phyloP scores from a whole-genome alignment of 208 protist genomes.

The Crithidia fasciculata region DNA sequence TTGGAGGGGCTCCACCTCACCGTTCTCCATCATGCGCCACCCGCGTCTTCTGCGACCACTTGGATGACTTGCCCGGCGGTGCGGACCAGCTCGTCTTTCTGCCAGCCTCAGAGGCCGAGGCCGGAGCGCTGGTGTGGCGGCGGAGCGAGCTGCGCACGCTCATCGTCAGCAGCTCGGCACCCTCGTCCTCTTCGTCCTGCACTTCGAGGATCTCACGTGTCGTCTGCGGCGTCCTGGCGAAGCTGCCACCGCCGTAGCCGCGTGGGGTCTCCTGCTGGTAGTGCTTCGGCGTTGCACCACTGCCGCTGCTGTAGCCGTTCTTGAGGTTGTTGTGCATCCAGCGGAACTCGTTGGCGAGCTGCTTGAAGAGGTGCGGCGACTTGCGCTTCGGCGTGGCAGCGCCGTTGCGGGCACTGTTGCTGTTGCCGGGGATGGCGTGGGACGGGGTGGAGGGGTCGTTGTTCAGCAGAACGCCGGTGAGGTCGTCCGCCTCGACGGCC shows the following conservation, averaged over 20 bases:
- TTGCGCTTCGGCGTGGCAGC: slow-evolving; percentile 16
- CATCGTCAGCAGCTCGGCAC: not conserved
- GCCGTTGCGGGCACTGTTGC: not conserved
- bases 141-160: slow-evolving; percentile 28
- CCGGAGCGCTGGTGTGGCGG: not conserved
- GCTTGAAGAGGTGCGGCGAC: slow-evolving; percentile 19
- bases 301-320: not conserved
- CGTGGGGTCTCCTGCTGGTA: slow-evolving; percentile 6
- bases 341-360: slow-evolving; percentile 24
- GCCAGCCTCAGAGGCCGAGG: not conserved
- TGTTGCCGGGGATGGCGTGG: not conserved
- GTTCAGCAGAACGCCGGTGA: not conserved
- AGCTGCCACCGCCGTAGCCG: not conserved
- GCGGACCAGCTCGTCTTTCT: not conserved
- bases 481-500: not conserved
- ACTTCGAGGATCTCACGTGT: not conserved
- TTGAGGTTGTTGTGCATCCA: slow-evolving; percentile 34
- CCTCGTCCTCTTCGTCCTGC: not conserved
- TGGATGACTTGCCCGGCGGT: not conserved
- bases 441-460: not conserved
- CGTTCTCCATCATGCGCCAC: slow-evolving; percentile 14
- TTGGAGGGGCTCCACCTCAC: slow-evolving; percentile 16
- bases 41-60: not conserved
- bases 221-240: slow-evolving; percentile 1
- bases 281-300: not conserved